phyloP scores from a whole-genome alignment of 1,139 yeast species.

The Geotrichum europaeum region DNA sequence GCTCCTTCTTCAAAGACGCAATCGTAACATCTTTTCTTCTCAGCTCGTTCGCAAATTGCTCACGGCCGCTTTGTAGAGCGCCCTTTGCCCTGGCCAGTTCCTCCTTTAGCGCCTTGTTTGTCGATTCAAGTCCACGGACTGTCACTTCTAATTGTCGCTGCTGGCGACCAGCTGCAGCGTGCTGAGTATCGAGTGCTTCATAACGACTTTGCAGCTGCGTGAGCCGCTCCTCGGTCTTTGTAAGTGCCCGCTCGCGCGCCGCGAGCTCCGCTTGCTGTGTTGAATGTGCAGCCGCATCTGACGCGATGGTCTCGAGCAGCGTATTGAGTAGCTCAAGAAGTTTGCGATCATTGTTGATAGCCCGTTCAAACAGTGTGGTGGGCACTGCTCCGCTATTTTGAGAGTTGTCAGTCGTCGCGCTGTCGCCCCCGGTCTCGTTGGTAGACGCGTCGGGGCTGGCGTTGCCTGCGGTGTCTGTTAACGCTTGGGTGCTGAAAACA shows the following conservation, averaged over 20 bases:
- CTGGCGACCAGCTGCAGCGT: constrained; percentile 15
- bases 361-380: constrained; percentile 2
- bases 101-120: constrained; percentile 17
- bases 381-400: not conserved
- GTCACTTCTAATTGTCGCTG: constrained; percentile 18
- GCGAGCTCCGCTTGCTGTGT: not conserved
- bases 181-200: constrained; percentile 20
- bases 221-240: constrained; percentile 13
- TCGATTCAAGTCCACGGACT: constrained; percentile 11
- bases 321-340: constrained; percentile 28
- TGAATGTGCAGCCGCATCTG: constrained; percentile 18
- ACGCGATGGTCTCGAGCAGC: constrained; percentile 26
- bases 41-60: constrained; percentile 28
- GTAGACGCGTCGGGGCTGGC: not conserved
- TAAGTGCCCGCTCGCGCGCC: constrained; percentile 19
- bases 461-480: not conserved
- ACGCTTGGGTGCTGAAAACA: not conserved
- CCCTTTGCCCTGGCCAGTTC: constrained; percentile 18
- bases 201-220: constrained; percentile 14
- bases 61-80: constrained; percentile 29
- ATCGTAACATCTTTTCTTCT: constrained; percentile 28
- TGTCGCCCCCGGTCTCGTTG: not conserved
- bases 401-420: constrained; percentile 3
- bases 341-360: constrained; percentile 23
- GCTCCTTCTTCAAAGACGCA: constrained; percentile 24